Conservation (phyloP, 176 grass and related monocot species). For the Elaeis guineensis region DNA sequence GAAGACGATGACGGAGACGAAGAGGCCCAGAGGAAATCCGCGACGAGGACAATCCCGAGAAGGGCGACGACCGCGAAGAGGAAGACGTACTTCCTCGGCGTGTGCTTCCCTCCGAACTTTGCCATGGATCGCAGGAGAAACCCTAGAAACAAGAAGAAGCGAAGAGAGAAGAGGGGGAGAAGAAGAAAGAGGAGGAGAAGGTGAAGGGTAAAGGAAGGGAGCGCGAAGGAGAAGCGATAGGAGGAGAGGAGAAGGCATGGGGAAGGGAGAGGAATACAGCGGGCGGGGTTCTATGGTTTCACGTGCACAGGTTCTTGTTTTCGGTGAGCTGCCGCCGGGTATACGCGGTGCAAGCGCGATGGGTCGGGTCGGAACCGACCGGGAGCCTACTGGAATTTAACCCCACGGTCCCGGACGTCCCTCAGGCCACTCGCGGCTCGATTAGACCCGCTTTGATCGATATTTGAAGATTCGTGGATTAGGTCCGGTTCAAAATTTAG, state of each 20-base stretch:
- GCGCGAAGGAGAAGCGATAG: slow-evolving; percentile 10
- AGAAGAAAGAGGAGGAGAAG: slow-evolving; percentile 9
- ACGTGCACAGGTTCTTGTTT: too few relatives aligned
- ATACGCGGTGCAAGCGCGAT: too few relatives aligned
- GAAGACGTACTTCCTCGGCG: slow-evolving; percentile 22
- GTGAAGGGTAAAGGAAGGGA: slow-evolving; percentile 20
- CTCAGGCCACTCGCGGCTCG: too few relatives aligned
- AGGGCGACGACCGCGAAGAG: slow-evolving; percentile 37
- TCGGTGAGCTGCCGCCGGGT: too few relatives aligned
- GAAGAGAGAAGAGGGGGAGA: not conserved
- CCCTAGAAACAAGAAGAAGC: not conserved
- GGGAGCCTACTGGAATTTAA: too few relatives aligned
- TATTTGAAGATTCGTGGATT: too few relatives aligned
- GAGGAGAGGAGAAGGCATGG: not conserved
- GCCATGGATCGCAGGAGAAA: slow-evolving; percentile 6
- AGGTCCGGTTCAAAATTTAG: too few relatives aligned
- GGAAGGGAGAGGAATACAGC: slow-evolving; percentile 2
- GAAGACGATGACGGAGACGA: slow-evolving; percentile 20
- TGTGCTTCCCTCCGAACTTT: slow-evolving; percentile 19
- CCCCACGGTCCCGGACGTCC: too few relatives aligned
- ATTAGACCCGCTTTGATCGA: too few relatives aligned
- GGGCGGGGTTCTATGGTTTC: too few relatives aligned
- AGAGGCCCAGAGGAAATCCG: slow-evolving; percentile 49
- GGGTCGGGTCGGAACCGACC: too few relatives aligned
- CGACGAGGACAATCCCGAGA: slow-evolving; percentile 45